phyloP scores from a whole-genome alignment of 768 basidiomycete genomes.

The Harrya chromipes region DNA sequence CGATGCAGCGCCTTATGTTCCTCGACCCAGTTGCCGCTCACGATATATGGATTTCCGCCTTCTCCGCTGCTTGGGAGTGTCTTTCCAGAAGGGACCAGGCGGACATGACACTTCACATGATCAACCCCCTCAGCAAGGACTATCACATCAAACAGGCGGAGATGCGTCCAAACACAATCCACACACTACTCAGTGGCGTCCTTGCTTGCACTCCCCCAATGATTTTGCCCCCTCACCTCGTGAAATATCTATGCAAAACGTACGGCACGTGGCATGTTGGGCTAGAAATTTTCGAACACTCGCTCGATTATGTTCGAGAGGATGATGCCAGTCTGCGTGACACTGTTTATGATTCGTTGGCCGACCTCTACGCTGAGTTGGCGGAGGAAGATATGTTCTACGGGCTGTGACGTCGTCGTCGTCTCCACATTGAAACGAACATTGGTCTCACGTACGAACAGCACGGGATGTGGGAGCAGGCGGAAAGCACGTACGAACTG shows the following conservation, averaged over 20 bases:
- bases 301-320: conserved; percentile 76
- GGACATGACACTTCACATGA: conserved; percentile 86
- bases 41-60: conserved; percentile 83
- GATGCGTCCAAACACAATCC: conserved; percentile 86
- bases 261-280: conserved; percentile 95
- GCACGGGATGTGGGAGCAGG: conserved; percentile 95
- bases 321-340: conserved; percentile 80
- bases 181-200: conserved; percentile 82
- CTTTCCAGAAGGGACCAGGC: conserved; percentile 84
- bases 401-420: conserved; percentile 90
- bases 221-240: conserved; percentile 87
- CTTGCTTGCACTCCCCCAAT: conserved; percentile 85
- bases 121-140: conserved; percentile 87
- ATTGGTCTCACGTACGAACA: conserved; percentile 88
- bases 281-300: conserved; percentile 78
- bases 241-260: conserved; percentile 95
- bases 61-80: conserved; percentile 82
- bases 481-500: conserved; percentile 80
- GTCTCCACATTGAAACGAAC: conserved; percentile 87
- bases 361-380: conserved; percentile 93
- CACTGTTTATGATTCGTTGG: conserved; percentile 83
- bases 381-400: conserved; percentile 98
- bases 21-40: conserved; percentile 77
- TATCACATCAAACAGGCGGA: conserved; percentile 89
- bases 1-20: conserved; percentile 80